Conservation (phyloP, 331 rosid genomes). For the Pyrus hybrid region DNA sequence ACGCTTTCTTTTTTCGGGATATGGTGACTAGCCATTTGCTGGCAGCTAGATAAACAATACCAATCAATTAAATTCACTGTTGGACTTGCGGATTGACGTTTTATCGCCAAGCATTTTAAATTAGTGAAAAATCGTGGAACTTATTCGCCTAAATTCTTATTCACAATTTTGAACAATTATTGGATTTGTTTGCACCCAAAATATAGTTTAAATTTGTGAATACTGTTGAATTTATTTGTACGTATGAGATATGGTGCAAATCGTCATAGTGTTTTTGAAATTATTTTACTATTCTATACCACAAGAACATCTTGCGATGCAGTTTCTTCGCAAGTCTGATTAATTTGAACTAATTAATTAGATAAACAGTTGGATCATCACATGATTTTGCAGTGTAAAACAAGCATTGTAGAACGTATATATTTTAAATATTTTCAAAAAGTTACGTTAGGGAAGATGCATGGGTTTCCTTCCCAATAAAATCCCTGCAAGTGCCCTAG, state of each 20-base stretch:
- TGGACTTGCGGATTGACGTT: too few relatives aligned
- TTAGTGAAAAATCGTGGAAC: too few relatives aligned
- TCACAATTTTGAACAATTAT: too few relatives aligned
- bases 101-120: too few relatives aligned
- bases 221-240: too few relatives aligned
- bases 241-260: too few relatives aligned
- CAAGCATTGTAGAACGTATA: not conserved
- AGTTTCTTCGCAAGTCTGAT: not conserved
- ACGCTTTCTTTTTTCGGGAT: not conserved
- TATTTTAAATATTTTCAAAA: not conserved
- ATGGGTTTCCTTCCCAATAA: constrained; percentile 2
- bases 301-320: not conserved
- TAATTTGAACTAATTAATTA: not conserved
- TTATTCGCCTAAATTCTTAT: too few relatives aligned
- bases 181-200: too few relatives aligned
- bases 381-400: not conserved
- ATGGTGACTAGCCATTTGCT: not conserved
- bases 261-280: not conserved
- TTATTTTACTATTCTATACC: not conserved
- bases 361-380: not conserved
- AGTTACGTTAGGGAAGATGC: constrained; percentile 1
- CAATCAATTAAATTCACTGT: too few relatives aligned
- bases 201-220: too few relatives aligned
- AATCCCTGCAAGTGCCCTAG: not conserved
- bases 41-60: not conserved